Percentiles rank a stretch among this genome's conserved stretches.
phyloP scores from a whole-genome alignment of 140 eudicot genomes.

The Flaveria floridana region DNA sequence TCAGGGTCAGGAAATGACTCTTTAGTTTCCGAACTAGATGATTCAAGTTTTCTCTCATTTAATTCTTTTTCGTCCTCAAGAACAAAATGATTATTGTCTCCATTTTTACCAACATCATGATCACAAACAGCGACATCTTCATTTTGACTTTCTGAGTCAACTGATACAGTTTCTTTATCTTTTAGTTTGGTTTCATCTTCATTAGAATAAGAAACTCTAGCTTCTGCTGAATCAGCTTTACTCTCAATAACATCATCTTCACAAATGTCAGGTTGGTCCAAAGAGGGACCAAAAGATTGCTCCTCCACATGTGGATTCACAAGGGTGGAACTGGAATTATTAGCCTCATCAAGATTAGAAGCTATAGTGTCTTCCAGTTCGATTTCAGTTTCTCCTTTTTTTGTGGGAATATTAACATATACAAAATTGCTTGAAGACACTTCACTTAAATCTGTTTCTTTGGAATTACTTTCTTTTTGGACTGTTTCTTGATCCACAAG shows the following conservation, averaged over 20 bases:
- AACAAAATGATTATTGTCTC: conserved; percentile 4
- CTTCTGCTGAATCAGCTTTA: conserved; percentile 37
- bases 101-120: conserved; percentile 17
- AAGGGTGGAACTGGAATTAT: conserved; percentile 31
- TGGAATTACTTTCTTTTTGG: conserved; percentile 25
- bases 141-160: conserved; percentile 23
- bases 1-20: conserved; percentile 8
- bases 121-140: conserved; percentile 24
- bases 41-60: conserved; percentile 21
- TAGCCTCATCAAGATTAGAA: conserved; percentile 24
- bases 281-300: conserved; percentile 28
- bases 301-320: conserved; percentile 34
- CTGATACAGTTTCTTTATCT: conserved; percentile 31
- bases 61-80: conserved; percentile 20
- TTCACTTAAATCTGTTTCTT: conserved; percentile 38
- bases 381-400: conserved; percentile 30
- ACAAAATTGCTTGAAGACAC: conserved; percentile 23
- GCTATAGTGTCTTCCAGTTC: conserved; percentile 27
- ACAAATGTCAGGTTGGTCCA: conserved; percentile 28
- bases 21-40: conserved; percentile 15
- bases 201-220: conserved; percentile 24
- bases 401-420: conserved; percentile 15
- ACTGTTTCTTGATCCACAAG: conserved; percentile 42
- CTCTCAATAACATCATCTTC: conserved; percentile 30
- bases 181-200: conserved; percentile 25